Evolutionary conservation across 2,329 filamentous ascomycete species (phyloP).

Genomic region (Cladophialophora chaetospira): DNA sequence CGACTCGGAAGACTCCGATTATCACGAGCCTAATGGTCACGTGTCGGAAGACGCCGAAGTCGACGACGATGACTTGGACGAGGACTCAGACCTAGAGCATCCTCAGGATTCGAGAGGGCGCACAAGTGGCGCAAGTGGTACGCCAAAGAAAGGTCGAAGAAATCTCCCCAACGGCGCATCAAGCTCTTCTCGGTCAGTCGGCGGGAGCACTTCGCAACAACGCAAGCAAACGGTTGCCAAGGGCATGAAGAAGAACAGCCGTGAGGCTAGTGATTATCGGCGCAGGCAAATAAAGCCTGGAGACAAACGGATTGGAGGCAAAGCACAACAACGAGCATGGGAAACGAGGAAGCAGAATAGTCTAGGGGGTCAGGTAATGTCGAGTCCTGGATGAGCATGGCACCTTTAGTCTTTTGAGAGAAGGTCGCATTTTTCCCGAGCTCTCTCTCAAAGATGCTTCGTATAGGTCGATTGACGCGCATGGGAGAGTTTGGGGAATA

Average conservation of each 20-base stretch:
- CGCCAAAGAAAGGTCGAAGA: not conserved
- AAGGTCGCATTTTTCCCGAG: too few relatives aligned
- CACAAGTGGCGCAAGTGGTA: not conserved
- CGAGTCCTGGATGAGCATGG: too few relatives aligned
- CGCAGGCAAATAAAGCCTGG: not conserved
- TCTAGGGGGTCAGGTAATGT: not conserved
- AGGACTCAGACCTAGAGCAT: not conserved
- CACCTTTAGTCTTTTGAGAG: too few relatives aligned
- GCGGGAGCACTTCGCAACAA: not conserved
- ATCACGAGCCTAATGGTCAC: slow-evolving; percentile 18
- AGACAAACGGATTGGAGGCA: not conserved
- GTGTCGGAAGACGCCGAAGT: slow-evolving; percentile 4
- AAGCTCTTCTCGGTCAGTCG: not conserved
- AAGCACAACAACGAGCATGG: not conserved
- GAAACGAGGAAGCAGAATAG: not conserved
- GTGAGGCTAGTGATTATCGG: not conserved
- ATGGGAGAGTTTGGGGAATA: too few relatives aligned
- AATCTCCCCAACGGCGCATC: not conserved
- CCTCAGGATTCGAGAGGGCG: not conserved
- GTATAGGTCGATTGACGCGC: too few relatives aligned
- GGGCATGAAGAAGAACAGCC: not conserved
- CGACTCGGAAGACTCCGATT: slow-evolving; percentile 23
- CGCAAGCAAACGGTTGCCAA: too few relatives aligned
- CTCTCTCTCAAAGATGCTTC: too few relatives aligned
- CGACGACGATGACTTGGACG: slow-evolving; percentile 10